phyloP scores from a whole-genome alignment of 1,139 yeast genomes.

The Pichia sorboxylosa region DNA sequence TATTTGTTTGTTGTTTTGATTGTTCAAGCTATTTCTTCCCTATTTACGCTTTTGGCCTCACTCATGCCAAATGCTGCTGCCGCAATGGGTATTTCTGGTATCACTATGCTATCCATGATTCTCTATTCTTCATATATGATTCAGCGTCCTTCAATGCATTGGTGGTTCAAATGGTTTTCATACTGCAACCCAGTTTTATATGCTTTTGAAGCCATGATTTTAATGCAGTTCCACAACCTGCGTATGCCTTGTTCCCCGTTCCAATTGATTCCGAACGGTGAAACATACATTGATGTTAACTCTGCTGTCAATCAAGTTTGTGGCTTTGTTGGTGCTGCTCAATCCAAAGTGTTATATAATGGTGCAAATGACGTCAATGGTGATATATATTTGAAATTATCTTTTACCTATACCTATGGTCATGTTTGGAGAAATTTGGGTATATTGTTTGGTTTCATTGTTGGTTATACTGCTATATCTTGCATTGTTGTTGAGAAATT shows the following conservation, averaged over 20 bases:
- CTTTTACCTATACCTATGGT: slow-evolving; percentile 28
- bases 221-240: slow-evolving; percentile 44
- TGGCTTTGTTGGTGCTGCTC: slow-evolving; percentile 38
- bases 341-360: slow-evolving; percentile 11
- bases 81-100: slow-evolving; percentile 43
- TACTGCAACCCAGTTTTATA: slow-evolving; percentile 45
- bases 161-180: slow-evolving; percentile 55
- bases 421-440: slow-evolving; percentile 45
- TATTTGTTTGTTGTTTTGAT: slow-evolving; percentile 32
- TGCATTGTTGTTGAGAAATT: slow-evolving; percentile 28
- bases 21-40: slow-evolving; percentile 28
- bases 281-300: slow-evolving; percentile 29
- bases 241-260: slow-evolving; percentile 36
- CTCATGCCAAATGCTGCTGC: slow-evolving; percentile 34
- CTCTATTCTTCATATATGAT: slow-evolving; percentile 47
- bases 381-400: slow-evolving; percentile 28
- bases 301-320: slow-evolving; percentile 34
- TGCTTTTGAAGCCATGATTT: slow-evolving; percentile 43
- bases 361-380: slow-evolving; percentile 26
- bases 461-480: slow-evolving; percentile 25
- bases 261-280: slow-evolving; percentile 38
- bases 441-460: slow-evolving; percentile 34
- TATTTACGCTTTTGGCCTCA: slow-evolving; percentile 41
- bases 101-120: slow-evolving; percentile 32
- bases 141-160: slow-evolving; percentile 47